Conservation (phyloP, 208 protist species). For the Angomonas ambiguus region DNA sequence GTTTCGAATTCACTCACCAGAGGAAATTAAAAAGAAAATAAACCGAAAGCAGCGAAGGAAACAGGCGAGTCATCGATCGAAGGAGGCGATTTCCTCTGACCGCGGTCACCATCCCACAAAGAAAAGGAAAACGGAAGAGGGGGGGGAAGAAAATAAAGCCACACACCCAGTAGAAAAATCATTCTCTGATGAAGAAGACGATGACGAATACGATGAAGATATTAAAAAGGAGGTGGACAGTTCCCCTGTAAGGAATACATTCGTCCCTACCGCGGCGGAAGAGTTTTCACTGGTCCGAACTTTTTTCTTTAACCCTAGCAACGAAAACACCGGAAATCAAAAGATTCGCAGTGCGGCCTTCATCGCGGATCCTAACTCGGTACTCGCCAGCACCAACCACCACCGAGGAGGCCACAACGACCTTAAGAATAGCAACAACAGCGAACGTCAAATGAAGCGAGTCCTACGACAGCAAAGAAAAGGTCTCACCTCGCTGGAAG, state of each 20-base stretch:
- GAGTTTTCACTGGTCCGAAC: slow-evolving; percentile 67
- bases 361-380: slow-evolving; percentile 23
- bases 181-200: neutral
- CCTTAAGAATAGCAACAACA: slow-evolving; percentile 11
- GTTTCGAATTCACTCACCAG: slow-evolving; percentile 57
- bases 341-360: slow-evolving; percentile 83
- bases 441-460: neutral
- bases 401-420: no score
- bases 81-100: neutral
- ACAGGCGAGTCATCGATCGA: slow-evolving; percentile 1
- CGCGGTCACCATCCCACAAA: slow-evolving; percentile 6
- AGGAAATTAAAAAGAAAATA: slow-evolving; percentile 71
- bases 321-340: slow-evolving; percentile 13
- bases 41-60: slow-evolving; percentile 71
- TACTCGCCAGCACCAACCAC: neutral
- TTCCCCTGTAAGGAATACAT: neutral
- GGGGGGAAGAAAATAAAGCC: neutral
- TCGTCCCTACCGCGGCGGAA: slow-evolving; percentile 46
- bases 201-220: slow-evolving; percentile 21
- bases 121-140: slow-evolving; percentile 15
- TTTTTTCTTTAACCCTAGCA: slow-evolving; percentile 50
- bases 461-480: neutral
- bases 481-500: neutral
- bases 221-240: slow-evolving; percentile 2
- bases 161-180: neutral